Base-by-base conservation (phyloP, 2,329 filamentous ascomycete species). In the Aspergillus tubingensis region DNA sequence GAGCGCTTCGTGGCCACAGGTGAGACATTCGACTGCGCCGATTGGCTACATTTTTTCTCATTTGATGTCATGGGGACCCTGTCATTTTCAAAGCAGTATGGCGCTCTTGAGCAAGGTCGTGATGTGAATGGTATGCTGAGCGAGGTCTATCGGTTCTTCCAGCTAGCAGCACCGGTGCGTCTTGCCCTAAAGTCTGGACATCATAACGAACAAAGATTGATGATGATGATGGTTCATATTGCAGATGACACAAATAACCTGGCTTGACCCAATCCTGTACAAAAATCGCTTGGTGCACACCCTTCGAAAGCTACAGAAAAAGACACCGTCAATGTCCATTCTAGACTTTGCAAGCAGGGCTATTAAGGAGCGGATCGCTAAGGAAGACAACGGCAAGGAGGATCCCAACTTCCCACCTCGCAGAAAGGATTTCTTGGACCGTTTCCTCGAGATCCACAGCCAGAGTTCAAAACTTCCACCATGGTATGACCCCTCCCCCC, bases 61-160 rank as follows among this genome's bases (percentile, higher is more conserved):
- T 76, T 73, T 36, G 74, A 77, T 48, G 69, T 73, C 0, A 73
- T 77, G 64, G 67, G 70, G 0, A 67, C 65, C 3, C 47, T 74
- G 58, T 72, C 68, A 0, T 74, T 75, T 38, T 72, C 72, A 0
- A 67, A 68, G 49, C 57, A 67, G 8, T 70, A 70, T 55, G 70
- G 72, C 1, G 73, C 72, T 52, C 52, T 75, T 7, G 71, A 75
- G 21, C 23, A 61, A 10, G 72, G 72, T 1, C 32, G 53, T 7
- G 73, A 75, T 57, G 67, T 72, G 1, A 44, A 67, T 39, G 65
- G 63, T 0, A 72, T 74, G 57, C 38, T 74, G 39, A 60, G 53
- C 4, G 21, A 23, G 3, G 57, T 44, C 2, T 60, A 60, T 41
- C 53, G 51, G 47, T 56, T 27, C 23, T 70, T 66, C 57, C 65